phyloP scores from a whole-genome alignment of 2,329 filamentous ascomycete species.

The Cercospora janseana region DNA sequence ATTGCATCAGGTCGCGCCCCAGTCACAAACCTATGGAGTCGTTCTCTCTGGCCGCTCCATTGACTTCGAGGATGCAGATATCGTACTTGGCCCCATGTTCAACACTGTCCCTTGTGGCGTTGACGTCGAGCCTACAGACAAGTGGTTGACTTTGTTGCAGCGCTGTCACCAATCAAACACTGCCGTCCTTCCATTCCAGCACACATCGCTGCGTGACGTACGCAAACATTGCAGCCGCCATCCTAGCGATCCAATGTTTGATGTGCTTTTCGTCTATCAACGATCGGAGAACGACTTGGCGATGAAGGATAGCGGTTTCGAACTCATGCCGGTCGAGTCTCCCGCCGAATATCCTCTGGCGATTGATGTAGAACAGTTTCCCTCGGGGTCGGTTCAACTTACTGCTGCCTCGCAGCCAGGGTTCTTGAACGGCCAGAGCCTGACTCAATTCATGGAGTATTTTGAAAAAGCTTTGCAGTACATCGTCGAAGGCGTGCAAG shows the following conservation, averaged over 20 bases:
- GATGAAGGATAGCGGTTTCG: conserved; percentile 48
- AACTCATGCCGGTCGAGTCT: conserved; percentile 48
- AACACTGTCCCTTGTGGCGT: conserved; percentile 78
- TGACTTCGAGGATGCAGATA: conserved; percentile 62
- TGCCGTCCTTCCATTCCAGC: conserved; percentile 67
- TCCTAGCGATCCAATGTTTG: conserved; percentile 63
- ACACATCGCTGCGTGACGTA: conserved; percentile 74
- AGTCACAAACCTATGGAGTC: conserved; percentile 63
- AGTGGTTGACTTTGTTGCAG: conserved; percentile 60
- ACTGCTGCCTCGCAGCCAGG: conserved; percentile 59
- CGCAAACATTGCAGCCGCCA: conserved; percentile 70
- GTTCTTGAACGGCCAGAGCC: conserved; percentile 32
- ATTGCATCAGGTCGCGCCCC: conserved; percentile 53
- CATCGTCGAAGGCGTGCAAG: conserved; percentile 13
- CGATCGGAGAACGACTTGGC: conserved; percentile 32
- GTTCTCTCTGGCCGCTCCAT: conserved; percentile 76
- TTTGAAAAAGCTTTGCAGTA: conserved; percentile 19
- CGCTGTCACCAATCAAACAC: conserved; percentile 71
- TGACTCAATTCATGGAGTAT: conserved; percentile 30
- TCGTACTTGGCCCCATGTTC: conserved; percentile 78
- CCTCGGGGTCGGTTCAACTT: conserved; percentile 51
- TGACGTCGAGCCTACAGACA: conserved; percentile 44
- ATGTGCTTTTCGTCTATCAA: conserved; percentile 81
- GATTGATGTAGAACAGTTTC: conserved; percentile 64
- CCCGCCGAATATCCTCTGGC: conserved; percentile 72